phyloP scores from a whole-genome alignment of 2,329 filamentous ascomycete species.

The Cladophialophora exuberans region DNA sequence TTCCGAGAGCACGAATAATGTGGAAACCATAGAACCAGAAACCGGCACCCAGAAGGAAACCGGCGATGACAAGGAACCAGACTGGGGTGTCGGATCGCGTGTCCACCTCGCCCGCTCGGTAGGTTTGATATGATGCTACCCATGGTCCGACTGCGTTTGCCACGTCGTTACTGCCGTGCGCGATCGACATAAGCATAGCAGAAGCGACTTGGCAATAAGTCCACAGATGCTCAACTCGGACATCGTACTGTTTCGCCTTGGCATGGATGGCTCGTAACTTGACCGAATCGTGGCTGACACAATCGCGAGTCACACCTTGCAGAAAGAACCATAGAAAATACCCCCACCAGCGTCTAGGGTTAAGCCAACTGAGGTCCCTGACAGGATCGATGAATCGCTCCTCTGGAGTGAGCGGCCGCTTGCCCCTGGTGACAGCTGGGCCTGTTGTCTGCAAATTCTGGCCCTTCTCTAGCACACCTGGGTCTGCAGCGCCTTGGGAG shows the following conservation, averaged over 20 bases:
- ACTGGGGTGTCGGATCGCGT: conserved; percentile 68
- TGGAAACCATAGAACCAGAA: conserved; percentile 77
- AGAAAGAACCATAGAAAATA: conserved; percentile 19
- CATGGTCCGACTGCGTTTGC: conserved; percentile 71
- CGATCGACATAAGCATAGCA: conserved; percentile 53
- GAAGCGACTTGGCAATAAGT: conserved; percentile 58
- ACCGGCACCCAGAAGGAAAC: conserved; percentile 65
- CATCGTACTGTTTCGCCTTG: conserved; percentile 65
- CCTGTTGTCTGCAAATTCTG: background rate
- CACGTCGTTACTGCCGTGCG: conserved; percentile 75
- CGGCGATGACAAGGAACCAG: conserved; percentile 74
- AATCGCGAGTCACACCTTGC: conserved; percentile 11
- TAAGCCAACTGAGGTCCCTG: conserved; percentile 15
- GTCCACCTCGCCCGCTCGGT: conserved; percentile 64
- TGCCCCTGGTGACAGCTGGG: background rate
- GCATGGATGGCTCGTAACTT: conserved; percentile 43
- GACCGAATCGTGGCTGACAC: conserved; percentile 6
- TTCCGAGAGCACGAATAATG: conserved; percentile 84
- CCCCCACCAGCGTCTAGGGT: conserved; percentile 15
- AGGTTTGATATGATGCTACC: conserved; percentile 70
- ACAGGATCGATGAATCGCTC: conserved; percentile 24
- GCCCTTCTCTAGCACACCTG: conserved; percentile 1
- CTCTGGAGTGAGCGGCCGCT: conserved; percentile 7
- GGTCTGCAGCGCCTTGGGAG: background rate
- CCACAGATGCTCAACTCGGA: conserved; percentile 67